Conservation (phyloP, 1,284 basidiomycete genomes). For the Rhodotorula sp. region DNA sequence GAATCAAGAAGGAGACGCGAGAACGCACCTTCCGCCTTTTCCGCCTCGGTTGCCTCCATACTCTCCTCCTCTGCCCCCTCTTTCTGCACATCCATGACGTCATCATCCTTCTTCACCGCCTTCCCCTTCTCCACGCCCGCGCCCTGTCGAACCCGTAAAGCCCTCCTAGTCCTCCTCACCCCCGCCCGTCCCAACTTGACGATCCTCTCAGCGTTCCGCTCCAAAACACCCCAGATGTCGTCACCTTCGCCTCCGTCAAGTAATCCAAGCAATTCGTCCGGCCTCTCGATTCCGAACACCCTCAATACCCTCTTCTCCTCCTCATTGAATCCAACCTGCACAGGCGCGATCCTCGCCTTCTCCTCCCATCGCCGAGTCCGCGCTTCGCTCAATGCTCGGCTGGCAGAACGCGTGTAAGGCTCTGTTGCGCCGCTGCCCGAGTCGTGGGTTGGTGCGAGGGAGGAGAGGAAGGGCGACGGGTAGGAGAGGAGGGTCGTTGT, state of each 20-base stretch:
- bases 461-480: conserved; percentile 11
- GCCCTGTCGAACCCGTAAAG: neutral
- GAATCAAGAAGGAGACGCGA: neutral
- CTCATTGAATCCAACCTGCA: neutral
- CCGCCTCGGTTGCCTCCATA: neutral
- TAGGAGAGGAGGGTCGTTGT: conserved; percentile 9
- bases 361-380: conserved; percentile 11
- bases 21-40: conserved; percentile 9
- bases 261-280: neutral
- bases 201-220: neutral
- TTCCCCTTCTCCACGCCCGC: neutral
- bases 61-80: neutral
- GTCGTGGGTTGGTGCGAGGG: conserved; percentile 41
- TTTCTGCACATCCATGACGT: neutral
- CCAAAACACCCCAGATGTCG: neutral
- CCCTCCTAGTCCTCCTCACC: neutral
- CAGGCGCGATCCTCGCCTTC: neutral
- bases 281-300: neutral
- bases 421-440: conserved; percentile 31
- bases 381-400: conserved; percentile 2
- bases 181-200: neutral
- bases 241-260: neutral
- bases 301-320: neutral
- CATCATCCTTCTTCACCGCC: neutral
- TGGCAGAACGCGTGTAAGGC: conserved; percentile 16